phyloP scores from a whole-genome alignment of 441 rosid genomes.

The Jatropha multifida region DNA sequence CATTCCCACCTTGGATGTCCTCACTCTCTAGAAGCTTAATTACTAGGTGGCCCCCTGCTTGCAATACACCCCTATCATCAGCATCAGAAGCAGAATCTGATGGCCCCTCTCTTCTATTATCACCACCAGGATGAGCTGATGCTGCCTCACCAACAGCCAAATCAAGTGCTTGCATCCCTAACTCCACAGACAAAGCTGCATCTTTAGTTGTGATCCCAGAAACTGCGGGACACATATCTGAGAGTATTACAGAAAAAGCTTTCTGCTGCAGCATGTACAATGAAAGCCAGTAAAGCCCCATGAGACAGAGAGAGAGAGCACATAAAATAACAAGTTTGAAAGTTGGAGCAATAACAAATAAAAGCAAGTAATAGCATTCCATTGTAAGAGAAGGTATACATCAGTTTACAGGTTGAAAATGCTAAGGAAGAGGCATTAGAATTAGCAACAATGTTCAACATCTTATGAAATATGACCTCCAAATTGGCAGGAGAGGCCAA shows the following conservation, averaged over 20 bases:
- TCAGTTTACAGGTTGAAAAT: background rate
- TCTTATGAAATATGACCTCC: background rate
- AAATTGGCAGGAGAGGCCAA: background rate
- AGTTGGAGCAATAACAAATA: background rate
- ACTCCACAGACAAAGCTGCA: slow-evolving; percentile 73
- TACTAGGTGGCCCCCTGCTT: slow-evolving; percentile 72
- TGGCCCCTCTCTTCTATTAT: slow-evolving; percentile 19
- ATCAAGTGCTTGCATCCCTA: slow-evolving; percentile 88
- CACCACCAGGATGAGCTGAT: slow-evolving; percentile 27
- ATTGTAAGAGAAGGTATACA: background rate
- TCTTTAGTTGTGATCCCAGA: slow-evolving; percentile 82
- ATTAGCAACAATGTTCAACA: background rate
- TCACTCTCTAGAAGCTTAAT: slow-evolving; percentile 91
- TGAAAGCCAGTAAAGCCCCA: slow-evolving; percentile 11
- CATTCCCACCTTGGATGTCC: slow-evolving; percentile 62
- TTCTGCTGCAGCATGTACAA: slow-evolving; percentile 48
- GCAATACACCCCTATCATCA: slow-evolving; percentile 49
- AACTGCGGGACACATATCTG: slow-evolving; percentile 90
- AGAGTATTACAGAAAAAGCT: slow-evolving; percentile 77
- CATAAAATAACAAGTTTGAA: background rate
- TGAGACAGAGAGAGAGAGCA: background rate
- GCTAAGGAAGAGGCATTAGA: background rate
- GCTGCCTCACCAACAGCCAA: slow-evolving; percentile 71
- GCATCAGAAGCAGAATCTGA: slow-evolving; percentile 20
- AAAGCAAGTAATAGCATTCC: background rate